These are phyloP conservation scores for Boletus reticulatus DNA, from an alignment of 768 basidiomycete genomes.

Conservation along the genomic window DNA sequence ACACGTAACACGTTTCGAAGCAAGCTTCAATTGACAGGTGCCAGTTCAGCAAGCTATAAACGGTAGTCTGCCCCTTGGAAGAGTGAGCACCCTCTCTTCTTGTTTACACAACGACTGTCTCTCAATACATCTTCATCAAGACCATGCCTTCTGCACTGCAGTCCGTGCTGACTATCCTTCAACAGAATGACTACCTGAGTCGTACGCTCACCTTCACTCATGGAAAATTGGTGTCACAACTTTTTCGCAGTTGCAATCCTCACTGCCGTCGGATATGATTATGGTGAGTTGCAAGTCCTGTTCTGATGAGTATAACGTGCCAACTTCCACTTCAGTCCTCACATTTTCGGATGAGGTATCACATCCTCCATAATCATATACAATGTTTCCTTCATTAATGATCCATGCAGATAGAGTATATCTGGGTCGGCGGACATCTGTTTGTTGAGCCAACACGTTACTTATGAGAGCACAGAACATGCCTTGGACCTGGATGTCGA, in stretches of 20 bases:
- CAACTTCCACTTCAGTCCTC: not conserved
- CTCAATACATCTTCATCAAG: no score
- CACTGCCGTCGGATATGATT: constrained; percentile 9
- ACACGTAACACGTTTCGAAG: no score
- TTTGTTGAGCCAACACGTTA: not conserved
- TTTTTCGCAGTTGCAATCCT: not conserved
- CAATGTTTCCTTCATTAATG: not conserved
- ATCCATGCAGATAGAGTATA: constrained; percentile 3
- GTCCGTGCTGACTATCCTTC: no score
- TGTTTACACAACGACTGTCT: no score
- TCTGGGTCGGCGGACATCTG: constrained; percentile 3
- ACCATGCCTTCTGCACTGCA: no score
- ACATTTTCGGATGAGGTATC: constrained; percentile 10
- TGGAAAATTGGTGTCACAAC: not conserved
- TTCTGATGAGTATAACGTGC: not conserved
- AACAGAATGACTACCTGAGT: no score
- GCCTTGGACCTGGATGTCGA: constrained; percentile 9
- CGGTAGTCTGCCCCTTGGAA: no score
- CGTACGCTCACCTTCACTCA: not conserved
- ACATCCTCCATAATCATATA: not conserved
- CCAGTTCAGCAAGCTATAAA: no score
- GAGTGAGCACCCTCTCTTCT: no score
- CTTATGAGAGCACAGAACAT: not conserved
- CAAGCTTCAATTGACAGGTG: no score
- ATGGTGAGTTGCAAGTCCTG: not conserved